Evolutionary conservation across 2,329 filamentous ascomycete species (phyloP).

Genomic region (Diaporthe eres): DNA sequence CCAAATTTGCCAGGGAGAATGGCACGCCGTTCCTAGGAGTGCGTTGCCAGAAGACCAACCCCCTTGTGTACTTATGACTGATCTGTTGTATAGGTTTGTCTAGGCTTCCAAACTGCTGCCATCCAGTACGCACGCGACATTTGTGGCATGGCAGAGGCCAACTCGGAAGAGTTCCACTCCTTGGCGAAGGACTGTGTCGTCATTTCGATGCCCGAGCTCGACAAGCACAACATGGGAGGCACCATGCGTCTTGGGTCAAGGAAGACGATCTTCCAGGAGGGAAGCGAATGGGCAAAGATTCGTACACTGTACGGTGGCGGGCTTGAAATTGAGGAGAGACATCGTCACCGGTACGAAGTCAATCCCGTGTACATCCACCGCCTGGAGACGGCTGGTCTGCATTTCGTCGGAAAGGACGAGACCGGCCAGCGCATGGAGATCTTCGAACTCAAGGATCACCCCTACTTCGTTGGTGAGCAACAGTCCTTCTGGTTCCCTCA

Average conservation of each 20-base stretch:
- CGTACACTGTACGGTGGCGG: slow-evolving; percentile 75
- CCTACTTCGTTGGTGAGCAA: slow-evolving; percentile 73
- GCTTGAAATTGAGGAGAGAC: slow-evolving; percentile 72
- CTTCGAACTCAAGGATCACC: slow-evolving; percentile 81
- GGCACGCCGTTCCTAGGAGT: slow-evolving; percentile 89
- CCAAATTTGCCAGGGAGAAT: slow-evolving; percentile 88
- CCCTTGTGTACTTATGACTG: background rate
- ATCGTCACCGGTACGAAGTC: slow-evolving; percentile 86
- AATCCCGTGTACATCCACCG: slow-evolving; percentile 77
- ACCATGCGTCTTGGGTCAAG: slow-evolving; percentile 84
- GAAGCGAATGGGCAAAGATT: slow-evolving; percentile 79
- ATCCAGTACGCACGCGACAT: slow-evolving; percentile 88
- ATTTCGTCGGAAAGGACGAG: slow-evolving; percentile 83
- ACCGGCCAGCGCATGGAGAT: slow-evolving; percentile 82
- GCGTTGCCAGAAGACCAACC: background rate
- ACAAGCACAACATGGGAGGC: slow-evolving; percentile 72
- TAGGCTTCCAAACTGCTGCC: slow-evolving; percentile 94
- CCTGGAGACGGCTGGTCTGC: slow-evolving; percentile 74
- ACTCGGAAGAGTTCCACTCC: slow-evolving; percentile 69
- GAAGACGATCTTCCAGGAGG: slow-evolving; percentile 77
- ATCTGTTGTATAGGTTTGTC: slow-evolving; percentile 61
- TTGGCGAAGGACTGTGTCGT: slow-evolving; percentile 78
- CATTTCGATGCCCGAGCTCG: slow-evolving; percentile 89
- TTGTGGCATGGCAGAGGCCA: slow-evolving; percentile 71
- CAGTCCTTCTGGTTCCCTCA: slow-evolving; percentile 72